phyloP scores from a whole-genome alignment of 306 rosid genomes.

The Prunus padus region DNA sequence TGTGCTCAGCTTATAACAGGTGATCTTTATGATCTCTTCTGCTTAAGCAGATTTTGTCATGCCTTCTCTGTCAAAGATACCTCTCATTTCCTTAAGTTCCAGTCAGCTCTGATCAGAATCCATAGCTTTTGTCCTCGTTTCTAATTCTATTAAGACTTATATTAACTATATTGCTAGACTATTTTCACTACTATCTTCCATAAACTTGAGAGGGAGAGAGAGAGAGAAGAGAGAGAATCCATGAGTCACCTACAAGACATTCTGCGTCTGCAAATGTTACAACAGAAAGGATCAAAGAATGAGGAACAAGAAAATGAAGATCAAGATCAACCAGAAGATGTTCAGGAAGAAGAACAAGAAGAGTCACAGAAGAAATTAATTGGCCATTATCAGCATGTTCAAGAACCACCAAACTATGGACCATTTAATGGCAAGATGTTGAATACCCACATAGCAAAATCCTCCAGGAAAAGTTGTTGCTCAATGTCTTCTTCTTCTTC shows the following conservation, averaged over 20 bases:
- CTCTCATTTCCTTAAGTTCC: neutral
- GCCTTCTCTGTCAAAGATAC: neutral
- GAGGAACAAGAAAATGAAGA: neutral
- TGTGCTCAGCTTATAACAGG: neutral
- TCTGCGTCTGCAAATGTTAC: neutral
- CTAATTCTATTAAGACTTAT: neutral
- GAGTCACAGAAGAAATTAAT: no score
- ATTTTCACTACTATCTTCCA: neutral
- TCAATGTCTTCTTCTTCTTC: neutral
- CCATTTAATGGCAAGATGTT: no score
- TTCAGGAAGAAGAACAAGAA: no score
- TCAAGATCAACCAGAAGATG: neutral
- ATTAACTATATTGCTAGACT: neutral
- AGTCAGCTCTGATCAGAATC: neutral
- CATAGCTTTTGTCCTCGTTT: neutral
- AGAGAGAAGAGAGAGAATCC: neutral
- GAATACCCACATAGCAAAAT: no score
- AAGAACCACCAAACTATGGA: neutral
- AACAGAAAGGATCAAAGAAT: constrained; percentile 5
- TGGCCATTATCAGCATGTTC: neutral
- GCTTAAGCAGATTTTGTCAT: neutral
- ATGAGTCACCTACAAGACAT: constrained; percentile 2
- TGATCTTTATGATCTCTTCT: neutral
- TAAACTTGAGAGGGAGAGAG: neutral
- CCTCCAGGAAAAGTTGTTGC: no score